These are phyloP conservation scores for Geranium incanum DNA, from an alignment of 441 rosid species.

Conservation along the genomic window DNA sequence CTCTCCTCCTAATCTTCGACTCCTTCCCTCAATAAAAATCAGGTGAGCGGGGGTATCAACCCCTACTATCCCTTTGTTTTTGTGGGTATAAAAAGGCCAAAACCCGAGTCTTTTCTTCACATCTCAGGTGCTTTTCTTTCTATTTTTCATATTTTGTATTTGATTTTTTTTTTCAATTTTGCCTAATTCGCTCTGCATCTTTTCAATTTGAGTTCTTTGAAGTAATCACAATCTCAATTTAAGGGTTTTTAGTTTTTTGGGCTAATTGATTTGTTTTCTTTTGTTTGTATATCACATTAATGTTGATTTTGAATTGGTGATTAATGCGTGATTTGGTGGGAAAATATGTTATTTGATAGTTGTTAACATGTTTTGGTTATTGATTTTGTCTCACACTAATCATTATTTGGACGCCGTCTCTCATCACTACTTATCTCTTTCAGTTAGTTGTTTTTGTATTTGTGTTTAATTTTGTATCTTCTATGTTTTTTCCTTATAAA, in stretches of 20 bases:
- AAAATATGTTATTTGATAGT: no score
- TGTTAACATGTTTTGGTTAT: neutral
- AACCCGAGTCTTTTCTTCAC: neutral
- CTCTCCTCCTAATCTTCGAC: no score
- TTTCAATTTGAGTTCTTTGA: neutral
- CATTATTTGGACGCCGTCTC: constrained; percentile 1
- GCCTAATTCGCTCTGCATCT: neutral
- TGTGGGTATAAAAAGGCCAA: neutral
- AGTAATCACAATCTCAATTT: neutral
- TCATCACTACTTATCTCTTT: neutral
- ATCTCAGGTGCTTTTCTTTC: neutral
- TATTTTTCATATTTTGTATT: neutral
- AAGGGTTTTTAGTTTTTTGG: neutral
- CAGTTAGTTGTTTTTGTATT: neutral
- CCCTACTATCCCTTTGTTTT: no score
- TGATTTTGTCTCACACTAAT: neutral
- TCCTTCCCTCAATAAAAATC: no score
- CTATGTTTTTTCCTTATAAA: neutral
- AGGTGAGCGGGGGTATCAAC: no score
- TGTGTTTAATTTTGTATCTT: no score
- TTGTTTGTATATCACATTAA: neutral
- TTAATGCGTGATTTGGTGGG: neutral
- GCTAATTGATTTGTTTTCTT: neutral
- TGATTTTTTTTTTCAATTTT: no score
- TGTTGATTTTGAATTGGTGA: neutral